Percentiles rank a stretch among this genome's conserved stretches.
Evolutionary conservation across 2,329 filamentous ascomycete species (phyloP).

Genomic region (Cladophialophora exuberans): DNA sequence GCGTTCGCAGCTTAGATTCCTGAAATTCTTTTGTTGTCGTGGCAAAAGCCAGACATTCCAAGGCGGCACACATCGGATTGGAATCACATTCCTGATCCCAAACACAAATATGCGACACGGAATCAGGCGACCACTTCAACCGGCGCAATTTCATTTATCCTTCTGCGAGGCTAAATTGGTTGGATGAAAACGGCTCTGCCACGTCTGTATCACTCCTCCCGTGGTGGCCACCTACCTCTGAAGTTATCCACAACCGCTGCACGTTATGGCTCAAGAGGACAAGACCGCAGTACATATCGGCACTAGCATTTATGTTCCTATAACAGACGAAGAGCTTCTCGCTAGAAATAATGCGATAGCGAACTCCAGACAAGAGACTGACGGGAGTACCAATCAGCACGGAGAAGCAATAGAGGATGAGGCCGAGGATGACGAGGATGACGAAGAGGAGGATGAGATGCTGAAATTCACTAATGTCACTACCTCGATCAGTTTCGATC

Average conservation of each 20-base stretch:
- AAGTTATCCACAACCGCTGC: no score
- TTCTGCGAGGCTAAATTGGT: no score
- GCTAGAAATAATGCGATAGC: no score
- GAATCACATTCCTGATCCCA: background rate
- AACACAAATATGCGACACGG: background rate
- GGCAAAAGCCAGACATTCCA: background rate
- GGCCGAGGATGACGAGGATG: background rate
- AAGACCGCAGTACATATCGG: no score
- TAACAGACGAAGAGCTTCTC: no score
- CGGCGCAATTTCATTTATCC: no score
- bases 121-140: no score
- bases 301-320: no score
- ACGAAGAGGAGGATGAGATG: background rate
- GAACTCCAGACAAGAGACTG: background rate
- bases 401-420: background rate
- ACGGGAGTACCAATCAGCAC: background rate
- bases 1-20: constrained; percentile 30
- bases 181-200: no score
- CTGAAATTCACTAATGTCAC: background rate
- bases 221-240: no score
- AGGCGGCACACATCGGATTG: background rate
- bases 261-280: no score
- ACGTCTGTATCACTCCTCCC: no score
- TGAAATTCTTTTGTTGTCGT: background rate
- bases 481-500: background rate